Evolutionary conservation across 352 stramenopile genomes (phyloP).

Genomic region (Phytophthora uliginosa): DNA sequence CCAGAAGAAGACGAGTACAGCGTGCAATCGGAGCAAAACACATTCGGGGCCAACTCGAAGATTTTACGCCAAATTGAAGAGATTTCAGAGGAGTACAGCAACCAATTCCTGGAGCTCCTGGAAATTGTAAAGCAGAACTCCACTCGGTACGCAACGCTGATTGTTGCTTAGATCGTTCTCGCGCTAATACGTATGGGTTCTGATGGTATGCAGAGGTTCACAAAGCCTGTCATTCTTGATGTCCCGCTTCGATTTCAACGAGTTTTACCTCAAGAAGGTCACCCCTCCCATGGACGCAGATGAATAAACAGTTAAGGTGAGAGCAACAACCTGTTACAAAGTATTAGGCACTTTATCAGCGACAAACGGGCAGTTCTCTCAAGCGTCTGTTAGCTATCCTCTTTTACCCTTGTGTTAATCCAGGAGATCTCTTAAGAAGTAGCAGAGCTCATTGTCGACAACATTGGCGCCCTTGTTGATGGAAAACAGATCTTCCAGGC

Average conservation of each 20-base stretch:
- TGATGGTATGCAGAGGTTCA: slow-evolving; percentile 47
- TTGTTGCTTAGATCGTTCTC: slow-evolving; percentile 6
- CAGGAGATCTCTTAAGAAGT: slow-evolving; percentile 78
- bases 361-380: slow-evolving; percentile 3
- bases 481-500: slow-evolving; percentile 64
- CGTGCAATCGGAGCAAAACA: slow-evolving; percentile 41
- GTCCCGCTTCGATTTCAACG: slow-evolving; percentile 94
- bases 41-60: slow-evolving; percentile 58
- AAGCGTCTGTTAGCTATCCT: slow-evolving; percentile 5
- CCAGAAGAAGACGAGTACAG: slow-evolving; percentile 62
- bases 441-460: slow-evolving; percentile 72
- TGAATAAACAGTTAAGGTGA: slow-evolving; percentile 46
- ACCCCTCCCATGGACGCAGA: slow-evolving; percentile 50
- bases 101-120: slow-evolving; percentile 74
- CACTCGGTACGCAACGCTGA: slow-evolving; percentile 45
- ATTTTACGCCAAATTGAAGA: slow-evolving; percentile 73
- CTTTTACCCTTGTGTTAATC: slow-evolving; percentile 33
- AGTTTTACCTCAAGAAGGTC: slow-evolving; percentile 85
- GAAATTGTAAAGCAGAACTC: slow-evolving; percentile 76
- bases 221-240: slow-evolving; percentile 90
- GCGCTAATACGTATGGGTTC: neutral
- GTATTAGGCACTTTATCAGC: neutral
- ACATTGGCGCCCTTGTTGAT: slow-evolving; percentile 47
- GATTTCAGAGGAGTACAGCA: slow-evolving; percentile 71
- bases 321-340: slow-evolving; percentile 11